Conservation (phyloP, 768 basidiomycete genomes). For the Lepiota venenata region DNA sequence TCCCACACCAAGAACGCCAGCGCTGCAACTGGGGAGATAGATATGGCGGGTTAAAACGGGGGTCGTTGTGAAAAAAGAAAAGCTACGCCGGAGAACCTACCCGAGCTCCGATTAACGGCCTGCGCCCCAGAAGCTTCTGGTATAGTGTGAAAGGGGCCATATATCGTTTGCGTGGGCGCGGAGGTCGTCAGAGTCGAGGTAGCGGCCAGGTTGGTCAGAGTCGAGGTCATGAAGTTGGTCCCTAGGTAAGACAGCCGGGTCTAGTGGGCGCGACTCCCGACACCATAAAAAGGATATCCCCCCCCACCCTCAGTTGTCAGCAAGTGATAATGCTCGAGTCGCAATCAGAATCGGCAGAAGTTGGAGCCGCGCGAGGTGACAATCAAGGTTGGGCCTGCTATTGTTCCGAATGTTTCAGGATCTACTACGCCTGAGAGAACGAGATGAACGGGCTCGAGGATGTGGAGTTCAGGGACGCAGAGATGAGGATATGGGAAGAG, state of each 20-base stretch:
- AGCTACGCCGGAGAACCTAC: conserved; percentile 14
- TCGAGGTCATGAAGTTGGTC: conserved; percentile 1
- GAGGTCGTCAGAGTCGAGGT: not conserved
- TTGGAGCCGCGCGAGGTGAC: not conserved
- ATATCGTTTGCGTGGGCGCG: conserved; percentile 12
- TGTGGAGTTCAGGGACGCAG: too few species aligned
- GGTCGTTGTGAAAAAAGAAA: not conserved
- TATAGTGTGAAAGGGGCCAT: conserved; percentile 21
- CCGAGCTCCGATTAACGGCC: conserved; percentile 29
- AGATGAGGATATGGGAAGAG: too few species aligned
- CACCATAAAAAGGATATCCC: not conserved
- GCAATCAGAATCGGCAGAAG: not conserved
- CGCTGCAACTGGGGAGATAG: conserved; percentile 25
- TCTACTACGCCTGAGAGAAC: too few species aligned
- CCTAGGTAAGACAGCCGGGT: not conserved
- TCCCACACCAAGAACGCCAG: conserved; percentile 38
- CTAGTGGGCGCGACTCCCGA: too few species aligned
- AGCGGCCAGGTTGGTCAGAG: not conserved
- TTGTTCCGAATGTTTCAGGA: too few species aligned
- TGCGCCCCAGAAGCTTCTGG: conserved; percentile 24
- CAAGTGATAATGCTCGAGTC: too few species aligned
- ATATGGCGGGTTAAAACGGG: not conserved
- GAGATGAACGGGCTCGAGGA: too few species aligned
- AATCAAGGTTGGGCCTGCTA: too few species aligned
- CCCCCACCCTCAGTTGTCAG: too few species aligned